Base-by-base conservation (phyloP, 139 green algal genomes). In the Chlorella vulgaris region DNA sequence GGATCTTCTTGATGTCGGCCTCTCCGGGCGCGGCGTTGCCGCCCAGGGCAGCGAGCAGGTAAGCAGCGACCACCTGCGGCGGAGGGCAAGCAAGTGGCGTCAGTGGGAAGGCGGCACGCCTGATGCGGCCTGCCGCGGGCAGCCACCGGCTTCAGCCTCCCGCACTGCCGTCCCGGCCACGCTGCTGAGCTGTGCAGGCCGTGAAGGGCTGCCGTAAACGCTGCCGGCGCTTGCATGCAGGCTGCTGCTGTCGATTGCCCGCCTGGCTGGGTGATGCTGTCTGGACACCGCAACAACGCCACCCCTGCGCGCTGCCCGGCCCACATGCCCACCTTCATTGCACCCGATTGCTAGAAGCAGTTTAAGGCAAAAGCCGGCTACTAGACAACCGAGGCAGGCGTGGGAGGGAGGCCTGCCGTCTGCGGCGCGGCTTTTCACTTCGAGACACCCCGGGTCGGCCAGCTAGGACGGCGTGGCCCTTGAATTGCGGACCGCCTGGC, bases 1-100 rank as follows among this genome's bases (percentile, higher is more conserved):
- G 85, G 71, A 95, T 96, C 50, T 79, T 86, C 38, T 86, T 92
- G 82, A 95, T 93, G 81, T 95, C 91, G 40, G 76, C 86, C 26
- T 84, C 91, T 24, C 70, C 75, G 61, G 91, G 91, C 19, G 76
- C 83, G 31, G 53, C 63, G 63, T 96, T 96, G 60, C 91, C 91
- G 24, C 91, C 91, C 43, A 95, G 86, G 8, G 88, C 77, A 70
- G 92, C 90, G 65, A 93, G 89, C 73, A 94, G 78, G 62, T 85
- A 82, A 50, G 78, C 79, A 47, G 82, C 87, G 33, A 89, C 74
- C 21, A 83, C 63, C 81, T 88, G 88, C 87, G 91, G 35, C 65
- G 24, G 65, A 2, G 33, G 35, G 65, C 13, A 10, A 31, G 65
- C 65, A 47, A 35, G 1, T 35, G 24, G 4, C 1, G 65, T 3